Percentiles rank a stretch among this genome's conserved stretches.
Conservation (phyloP, 768 basidiomycete species). For the Xerocomus potaroensis region DNA sequence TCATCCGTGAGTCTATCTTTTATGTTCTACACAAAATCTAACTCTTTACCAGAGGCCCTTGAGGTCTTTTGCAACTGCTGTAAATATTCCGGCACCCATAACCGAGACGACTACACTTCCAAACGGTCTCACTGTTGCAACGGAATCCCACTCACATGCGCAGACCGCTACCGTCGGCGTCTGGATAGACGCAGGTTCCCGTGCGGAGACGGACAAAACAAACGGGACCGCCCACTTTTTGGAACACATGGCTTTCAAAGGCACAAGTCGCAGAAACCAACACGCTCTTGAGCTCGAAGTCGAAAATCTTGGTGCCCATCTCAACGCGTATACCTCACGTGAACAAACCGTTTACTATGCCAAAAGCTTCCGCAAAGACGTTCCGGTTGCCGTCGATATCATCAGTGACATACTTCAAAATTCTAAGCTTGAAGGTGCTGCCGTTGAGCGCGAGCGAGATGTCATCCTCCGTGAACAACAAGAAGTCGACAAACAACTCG, state of each 20-base stretch:
- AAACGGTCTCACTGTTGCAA: conserved; percentile 94
- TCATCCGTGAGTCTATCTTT: conserved; percentile 29
- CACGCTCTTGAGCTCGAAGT: conserved; percentile 93
- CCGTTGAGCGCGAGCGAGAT: conserved; percentile 93
- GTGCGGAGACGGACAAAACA: conserved; percentile 92
- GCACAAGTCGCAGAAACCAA: conserved; percentile 84
- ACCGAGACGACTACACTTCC: conserved; percentile 90
- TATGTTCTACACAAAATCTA: neutral
- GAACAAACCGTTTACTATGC: conserved; percentile 99
- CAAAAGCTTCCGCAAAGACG: conserved; percentile 96
- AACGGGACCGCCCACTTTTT: conserved; percentile 98
- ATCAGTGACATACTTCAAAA: conserved; percentile 98
- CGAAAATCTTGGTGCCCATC: conserved; percentile 94
- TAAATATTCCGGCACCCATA: conserved; percentile 61
- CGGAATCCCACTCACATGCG: conserved; percentile 83
- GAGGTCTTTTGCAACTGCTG: conserved; percentile 73
- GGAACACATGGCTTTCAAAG: conserved; percentile 98
- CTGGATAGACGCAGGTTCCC: conserved; percentile 98
- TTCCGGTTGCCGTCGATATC: conserved; percentile 87
- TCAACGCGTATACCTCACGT: conserved; percentile 97
- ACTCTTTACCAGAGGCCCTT: conserved; percentile 40
- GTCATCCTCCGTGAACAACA: conserved; percentile 97
- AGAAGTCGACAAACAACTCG: conserved; percentile 97
- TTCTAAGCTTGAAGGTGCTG: conserved; percentile 82
- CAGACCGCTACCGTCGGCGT: conserved; percentile 99